Percentiles rank a stretch among this genome's conserved stretches.
These are phyloP conservation scores for Remersonia thermophila DNA, from an alignment of 2,329 filamentous ascomycete species.

Conservation along the genomic window DNA sequence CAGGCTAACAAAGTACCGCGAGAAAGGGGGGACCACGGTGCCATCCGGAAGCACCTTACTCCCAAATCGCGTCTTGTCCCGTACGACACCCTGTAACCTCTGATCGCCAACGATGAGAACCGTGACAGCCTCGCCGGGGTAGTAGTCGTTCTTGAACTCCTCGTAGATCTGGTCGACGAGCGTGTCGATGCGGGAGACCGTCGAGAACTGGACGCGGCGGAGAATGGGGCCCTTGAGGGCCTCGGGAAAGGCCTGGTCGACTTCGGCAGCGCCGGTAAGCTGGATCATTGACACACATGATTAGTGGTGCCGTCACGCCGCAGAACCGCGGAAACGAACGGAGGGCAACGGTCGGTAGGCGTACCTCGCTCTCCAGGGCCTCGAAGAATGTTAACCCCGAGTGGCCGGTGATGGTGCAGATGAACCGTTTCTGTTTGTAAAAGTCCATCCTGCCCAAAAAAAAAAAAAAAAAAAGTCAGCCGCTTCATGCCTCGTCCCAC, in stretches of 20 bases:
- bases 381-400: conserved; percentile 87
- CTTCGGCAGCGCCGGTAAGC: conserved; percentile 71
- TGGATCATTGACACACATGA: conserved; percentile 24
- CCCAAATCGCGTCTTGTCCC: conserved; percentile 74
- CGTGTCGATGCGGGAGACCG: conserved; percentile 77
- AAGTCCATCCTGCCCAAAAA: conserved; percentile 69
- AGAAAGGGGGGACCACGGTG: conserved; percentile 55
- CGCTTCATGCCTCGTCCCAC: too few relatives aligned
- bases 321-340: conserved; percentile 1
- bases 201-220: conserved; percentile 83
- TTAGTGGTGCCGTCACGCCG: conserved; percentile 19
- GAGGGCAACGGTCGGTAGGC: conserved; percentile 17
- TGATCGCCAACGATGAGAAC: conserved; percentile 59
- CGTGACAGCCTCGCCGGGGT: conserved; percentile 73
- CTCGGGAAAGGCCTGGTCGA: conserved; percentile 86
- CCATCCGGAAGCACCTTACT: conserved; percentile 53
- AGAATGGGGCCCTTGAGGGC: conserved; percentile 82
- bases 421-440: conserved; percentile 86
- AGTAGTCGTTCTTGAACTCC: conserved; percentile 81
- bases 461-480: too few relatives aligned
- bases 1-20: conserved; percentile 70
- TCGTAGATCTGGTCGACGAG: conserved; percentile 56
- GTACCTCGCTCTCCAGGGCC: conserved; percentile 79
- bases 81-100: conserved; percentile 58
- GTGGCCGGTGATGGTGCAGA: conserved; percentile 91